These are phyloP conservation scores for Pulicaria dysenterica DNA, from an alignment of 129 eudicot species.

Conservation along the genomic window DNA sequence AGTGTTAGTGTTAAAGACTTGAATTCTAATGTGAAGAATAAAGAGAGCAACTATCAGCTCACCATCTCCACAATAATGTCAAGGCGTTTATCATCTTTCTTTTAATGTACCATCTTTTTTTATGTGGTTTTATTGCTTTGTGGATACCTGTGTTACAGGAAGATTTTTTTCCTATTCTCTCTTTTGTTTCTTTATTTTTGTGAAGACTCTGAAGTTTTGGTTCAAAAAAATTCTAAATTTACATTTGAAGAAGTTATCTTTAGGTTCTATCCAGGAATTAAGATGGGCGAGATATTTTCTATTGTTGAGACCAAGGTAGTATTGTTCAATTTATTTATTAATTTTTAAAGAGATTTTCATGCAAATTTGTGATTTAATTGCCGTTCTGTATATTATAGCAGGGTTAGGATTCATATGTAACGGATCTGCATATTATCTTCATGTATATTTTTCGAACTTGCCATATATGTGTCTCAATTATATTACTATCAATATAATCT, in stretches of 20 bases:
- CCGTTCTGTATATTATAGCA: constrained; percentile 47
- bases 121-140: constrained; percentile 14
- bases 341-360: background rate
- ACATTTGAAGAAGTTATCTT: constrained; percentile 2
- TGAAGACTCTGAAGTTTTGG: constrained; percentile 1
- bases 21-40: constrained; percentile 49
- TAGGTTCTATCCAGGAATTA: constrained; percentile 82
- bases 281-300: constrained; percentile 67
- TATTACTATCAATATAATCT: too few species aligned
- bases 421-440: constrained; percentile 81
- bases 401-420: constrained; percentile 74
- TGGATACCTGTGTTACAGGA: constrained; percentile 6
- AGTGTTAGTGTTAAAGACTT: constrained; percentile 43
- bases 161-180: too few species aligned
- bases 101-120: background rate
- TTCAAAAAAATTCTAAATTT: background rate
- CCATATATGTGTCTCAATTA: too few species aligned
- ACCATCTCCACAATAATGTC: constrained; percentile 65
- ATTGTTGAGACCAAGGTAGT: constrained; percentile 63
- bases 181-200: background rate
- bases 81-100: constrained; percentile 39
- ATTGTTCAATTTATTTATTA: constrained; percentile 7
- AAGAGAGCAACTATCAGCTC: constrained; percentile 37
- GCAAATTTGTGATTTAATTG: constrained; percentile 16
- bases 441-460: too few species aligned